Percentiles rank a stretch among this genome's conserved stretches.
These are phyloP conservation scores for Paecilomyces dactylethromorphus DNA, from an alignment of 2,329 filamentous ascomycete species.

Conservation along the genomic window DNA sequence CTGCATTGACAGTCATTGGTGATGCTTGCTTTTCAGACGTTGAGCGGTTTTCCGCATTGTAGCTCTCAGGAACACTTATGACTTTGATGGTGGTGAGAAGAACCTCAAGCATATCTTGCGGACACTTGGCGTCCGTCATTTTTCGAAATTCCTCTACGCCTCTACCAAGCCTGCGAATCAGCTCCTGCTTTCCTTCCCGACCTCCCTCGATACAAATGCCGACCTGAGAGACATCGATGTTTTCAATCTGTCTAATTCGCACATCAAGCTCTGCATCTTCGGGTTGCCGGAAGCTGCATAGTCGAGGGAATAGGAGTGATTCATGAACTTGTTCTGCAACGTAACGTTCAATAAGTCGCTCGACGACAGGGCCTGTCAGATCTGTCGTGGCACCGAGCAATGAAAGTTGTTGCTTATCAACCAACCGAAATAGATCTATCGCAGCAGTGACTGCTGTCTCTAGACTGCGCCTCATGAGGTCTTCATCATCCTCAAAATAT, in stretches of 20 bases:
- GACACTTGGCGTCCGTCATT: constrained; percentile 68
- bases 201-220: constrained; percentile 81
- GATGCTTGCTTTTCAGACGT: constrained; percentile 48
- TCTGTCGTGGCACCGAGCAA: constrained; percentile 88
- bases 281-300: constrained; percentile 68
- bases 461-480: constrained; percentile 77
- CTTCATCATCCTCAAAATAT: constrained; percentile 83
- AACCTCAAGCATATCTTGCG: constrained; percentile 82
- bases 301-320: constrained; percentile 69
- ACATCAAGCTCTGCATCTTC: constrained; percentile 85
- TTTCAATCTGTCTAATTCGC: constrained; percentile 87
- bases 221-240: constrained; percentile 88
- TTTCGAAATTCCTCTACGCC: constrained; percentile 87
- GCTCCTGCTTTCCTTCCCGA: constrained; percentile 68
- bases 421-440: constrained; percentile 90
- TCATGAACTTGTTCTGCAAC: constrained; percentile 89
- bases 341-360: constrained; percentile 91
- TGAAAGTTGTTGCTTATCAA: constrained; percentile 92
- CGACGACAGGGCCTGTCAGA: constrained; percentile 83
- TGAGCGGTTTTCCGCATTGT: constrained; percentile 32
- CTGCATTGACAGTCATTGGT: constrained; percentile 68
- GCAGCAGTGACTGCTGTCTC: constrained; percentile 89
- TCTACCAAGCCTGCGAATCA: constrained; percentile 67
- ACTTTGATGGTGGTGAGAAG: constrained; percentile 75
- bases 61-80: constrained; percentile 59